Evolutionary conservation across 768 basidiomycete species (phyloP), one percentile per base, ranked within the genome.

Genomic region (Pleurotus salmoneostramineus): DNA sequence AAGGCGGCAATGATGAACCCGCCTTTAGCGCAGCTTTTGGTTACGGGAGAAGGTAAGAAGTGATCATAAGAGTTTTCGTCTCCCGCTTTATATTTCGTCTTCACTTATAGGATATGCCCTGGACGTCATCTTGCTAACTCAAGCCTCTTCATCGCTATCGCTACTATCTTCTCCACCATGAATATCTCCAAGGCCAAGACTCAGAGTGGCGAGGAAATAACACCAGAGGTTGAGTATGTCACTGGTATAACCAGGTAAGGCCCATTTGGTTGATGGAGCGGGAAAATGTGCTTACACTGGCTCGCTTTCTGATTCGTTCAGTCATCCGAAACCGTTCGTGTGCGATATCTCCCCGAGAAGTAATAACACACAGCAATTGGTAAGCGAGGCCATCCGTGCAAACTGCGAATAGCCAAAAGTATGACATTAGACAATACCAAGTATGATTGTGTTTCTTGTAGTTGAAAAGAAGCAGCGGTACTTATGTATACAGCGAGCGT

Each of bases 1-100:
- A 46, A 31, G 59, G 57, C n/a, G 63, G 68, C 11, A 60, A 66
- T 44, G 68, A 74, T 32, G 70, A 72, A n/a, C 77, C 83, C 65
- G 80, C 82, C 31, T 69, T 74, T 33, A 74, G 76, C 33, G 64
- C 81, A 35, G 73, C 81, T n/a, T 85, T 84, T 62, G 83, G 83
- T 4, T 85, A 84, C 68, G 83, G 83, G 32, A 72, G 83, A 57
- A 71, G 81, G 80, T 80, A 57, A 67, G 21, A 27, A 68, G 56
- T 21, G 46, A 31, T 10, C 55, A 33, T 33, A 48, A 46, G 42
- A 57, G 14, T 32, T 2, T 2, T 11, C 17, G 58, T 56, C 34
- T 46, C 46, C 56, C 45, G 17, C 34, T 17, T 50, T 59, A 44
- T 40, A 10, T 50, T 49, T 35, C 42, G 3, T 3, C 12, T 44